phyloP scores from a whole-genome alignment of 306 rosid species.

The Castanea sativa region DNA sequence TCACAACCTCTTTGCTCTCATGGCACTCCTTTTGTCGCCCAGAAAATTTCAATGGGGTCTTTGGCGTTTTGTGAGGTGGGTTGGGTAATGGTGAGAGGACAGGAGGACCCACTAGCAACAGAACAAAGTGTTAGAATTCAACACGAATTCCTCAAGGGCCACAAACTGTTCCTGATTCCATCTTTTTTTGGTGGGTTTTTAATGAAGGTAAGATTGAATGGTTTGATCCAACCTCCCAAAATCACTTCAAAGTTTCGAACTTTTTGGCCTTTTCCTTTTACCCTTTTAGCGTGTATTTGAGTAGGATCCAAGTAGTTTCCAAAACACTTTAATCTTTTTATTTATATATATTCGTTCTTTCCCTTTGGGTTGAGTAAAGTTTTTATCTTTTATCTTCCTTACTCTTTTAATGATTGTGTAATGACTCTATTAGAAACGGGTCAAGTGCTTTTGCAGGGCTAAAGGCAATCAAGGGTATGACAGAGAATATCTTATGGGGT shows the following conservation, averaged over 20 bases:
- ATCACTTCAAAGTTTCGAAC: constrained; percentile 12
- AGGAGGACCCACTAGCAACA: constrained; percentile 40
- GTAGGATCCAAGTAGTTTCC: constrained; percentile 54
- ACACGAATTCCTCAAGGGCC: constrained; percentile 20
- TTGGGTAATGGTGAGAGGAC: constrained; percentile 33
- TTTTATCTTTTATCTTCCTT: background rate
- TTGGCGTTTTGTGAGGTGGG: constrained; percentile 55
- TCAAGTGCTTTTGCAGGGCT: constrained; percentile 15
- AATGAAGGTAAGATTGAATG: constrained; percentile 13
- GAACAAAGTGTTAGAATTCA: constrained; percentile 24
- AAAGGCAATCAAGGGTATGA: constrained; percentile 28
- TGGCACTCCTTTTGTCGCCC: constrained; percentile 42
- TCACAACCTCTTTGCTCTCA: too few relatives aligned
- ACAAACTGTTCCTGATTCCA: background rate
- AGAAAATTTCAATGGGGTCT: constrained; percentile 34
- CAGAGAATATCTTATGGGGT: constrained; percentile 25
- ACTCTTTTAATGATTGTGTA: constrained; percentile 6
- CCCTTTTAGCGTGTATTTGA: constrained; percentile 46
- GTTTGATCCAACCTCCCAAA: constrained; percentile 13
- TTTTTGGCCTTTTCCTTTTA: constrained; percentile 16
- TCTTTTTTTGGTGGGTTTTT: constrained; percentile 25
- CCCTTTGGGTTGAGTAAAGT: background rate
- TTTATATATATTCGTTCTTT: background rate
- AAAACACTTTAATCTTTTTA: constrained; percentile 25
- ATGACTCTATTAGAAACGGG: constrained; percentile 12